These are phyloP conservation scores for Cystobasidium tubakii DNA, from an alignment of 768 basidiomycete species.

Conservation along the genomic window DNA sequence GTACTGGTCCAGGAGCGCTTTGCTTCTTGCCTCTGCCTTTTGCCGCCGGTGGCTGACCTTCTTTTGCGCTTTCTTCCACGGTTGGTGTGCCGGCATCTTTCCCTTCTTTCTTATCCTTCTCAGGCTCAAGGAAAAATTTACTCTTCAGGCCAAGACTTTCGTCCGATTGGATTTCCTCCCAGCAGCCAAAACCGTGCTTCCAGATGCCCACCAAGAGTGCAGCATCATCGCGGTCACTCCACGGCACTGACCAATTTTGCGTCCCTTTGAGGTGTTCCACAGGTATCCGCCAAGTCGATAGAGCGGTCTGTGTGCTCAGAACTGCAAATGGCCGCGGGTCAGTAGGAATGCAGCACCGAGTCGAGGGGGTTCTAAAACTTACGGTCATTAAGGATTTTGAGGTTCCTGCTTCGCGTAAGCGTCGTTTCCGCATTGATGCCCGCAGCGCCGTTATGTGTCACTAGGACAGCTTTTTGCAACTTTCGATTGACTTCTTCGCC, in stretches of 20 bases:
- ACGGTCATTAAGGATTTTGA: conserved; percentile 73
- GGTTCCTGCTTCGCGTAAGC: conserved; percentile 77
- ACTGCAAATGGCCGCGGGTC: not conserved
- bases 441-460: conserved; percentile 77
- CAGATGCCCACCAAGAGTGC: conserved; percentile 91
- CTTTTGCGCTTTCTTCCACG: conserved; percentile 50
- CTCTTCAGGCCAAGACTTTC: conserved; percentile 70
- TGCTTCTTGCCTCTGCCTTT: conserved; percentile 57
- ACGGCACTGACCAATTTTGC: conserved; percentile 91
- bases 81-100: conserved; percentile 21
- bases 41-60: conserved; percentile 44
- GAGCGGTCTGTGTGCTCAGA: conserved; percentile 49
- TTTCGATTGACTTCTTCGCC: conserved; percentile 87
- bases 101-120: conserved; percentile 64
- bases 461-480: conserved; percentile 92
- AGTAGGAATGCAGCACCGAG: not conserved
- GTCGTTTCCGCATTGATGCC: conserved; percentile 98
- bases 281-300: conserved; percentile 83
- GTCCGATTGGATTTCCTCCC: conserved; percentile 93
- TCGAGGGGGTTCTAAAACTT: not conserved
- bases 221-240: conserved; percentile 86
- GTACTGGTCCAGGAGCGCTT: conserved; percentile 86
- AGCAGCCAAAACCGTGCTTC: conserved; percentile 88
- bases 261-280: conserved; percentile 89
- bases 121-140: conserved; percentile 97